These are phyloP conservation scores for Melocanna baccifera DNA, from an alignment of 176 grass and related monocot species.

Conservation along the genomic window DNA sequence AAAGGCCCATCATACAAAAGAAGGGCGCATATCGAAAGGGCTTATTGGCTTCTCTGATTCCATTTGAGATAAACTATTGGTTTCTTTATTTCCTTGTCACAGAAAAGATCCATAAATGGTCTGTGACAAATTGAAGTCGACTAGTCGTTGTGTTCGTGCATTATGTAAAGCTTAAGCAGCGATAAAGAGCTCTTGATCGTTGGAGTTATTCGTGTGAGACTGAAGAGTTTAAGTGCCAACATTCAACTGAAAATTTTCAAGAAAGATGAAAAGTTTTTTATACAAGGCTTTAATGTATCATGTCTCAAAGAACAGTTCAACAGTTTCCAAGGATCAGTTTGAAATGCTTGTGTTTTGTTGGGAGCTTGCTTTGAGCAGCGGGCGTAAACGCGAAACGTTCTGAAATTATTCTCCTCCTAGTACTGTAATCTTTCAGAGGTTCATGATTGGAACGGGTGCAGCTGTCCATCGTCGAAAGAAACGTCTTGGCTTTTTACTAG, in stretches of 20 bases:
- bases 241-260: too few relatives aligned
- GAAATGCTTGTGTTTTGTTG: neutral
- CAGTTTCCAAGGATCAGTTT: neutral
- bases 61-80: conserved; percentile 5
- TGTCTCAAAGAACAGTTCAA: neutral
- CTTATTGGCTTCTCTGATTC: conserved; percentile 23
- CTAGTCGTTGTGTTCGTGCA: neutral
- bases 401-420: neutral
- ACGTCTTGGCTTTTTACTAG: neutral
- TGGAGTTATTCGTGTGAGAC: neutral
- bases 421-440: neutral
- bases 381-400: neutral
- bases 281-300: too few relatives aligned
- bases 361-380: neutral
- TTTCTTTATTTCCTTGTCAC: conserved; percentile 40
- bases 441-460: neutral
- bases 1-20: conserved; percentile 19
- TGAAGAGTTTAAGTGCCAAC: too few relatives aligned
- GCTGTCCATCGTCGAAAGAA: neutral
- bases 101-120: conserved; percentile 19
- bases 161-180: conserved; percentile 10
- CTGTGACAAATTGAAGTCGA: neutral
- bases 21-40: neutral
- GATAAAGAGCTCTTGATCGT: neutral
- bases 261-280: too few relatives aligned